Conservation (phyloP, 2,329 filamentous ascomycete genomes). For the Aspergillus sclerotialis region DNA sequence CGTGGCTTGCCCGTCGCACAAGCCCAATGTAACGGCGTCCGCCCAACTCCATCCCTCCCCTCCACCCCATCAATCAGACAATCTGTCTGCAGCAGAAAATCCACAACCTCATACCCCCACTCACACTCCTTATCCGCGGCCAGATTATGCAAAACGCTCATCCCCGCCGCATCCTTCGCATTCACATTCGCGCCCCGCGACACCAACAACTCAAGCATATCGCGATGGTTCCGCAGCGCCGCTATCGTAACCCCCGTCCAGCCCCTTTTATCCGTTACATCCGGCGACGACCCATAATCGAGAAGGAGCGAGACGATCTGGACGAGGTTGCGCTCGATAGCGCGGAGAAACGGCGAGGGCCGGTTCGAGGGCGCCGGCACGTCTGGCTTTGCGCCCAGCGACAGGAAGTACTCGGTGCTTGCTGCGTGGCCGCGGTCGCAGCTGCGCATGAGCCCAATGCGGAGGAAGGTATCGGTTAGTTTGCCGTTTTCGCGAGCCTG, state of each 20-base stretch:
- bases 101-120: constrained; percentile 41
- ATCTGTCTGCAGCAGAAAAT: constrained; percentile 31
- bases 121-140: constrained; percentile 41
- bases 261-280: constrained; percentile 39
- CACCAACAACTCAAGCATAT: constrained; percentile 33
- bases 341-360: constrained; percentile 28
- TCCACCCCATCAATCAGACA: constrained; percentile 34
- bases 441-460: constrained; percentile 34
- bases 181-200: constrained; percentile 29
- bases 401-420: constrained; percentile 30
- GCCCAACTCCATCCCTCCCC: constrained; percentile 39
- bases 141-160: constrained; percentile 36
- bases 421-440: constrained; percentile 30
- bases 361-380: constrained; percentile 17
- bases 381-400: constrained; percentile 31
- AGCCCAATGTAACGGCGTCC: constrained; percentile 53
- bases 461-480: constrained; percentile 31
- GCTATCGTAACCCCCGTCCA: constrained; percentile 39
- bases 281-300: constrained; percentile 24
- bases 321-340: constrained; percentile 33
- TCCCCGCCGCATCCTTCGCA: constrained; percentile 20
- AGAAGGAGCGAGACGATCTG: constrained; percentile 41
- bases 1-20: constrained; percentile 49
- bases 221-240: constrained; percentile 36
- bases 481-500: constrained; percentile 29